Percentiles rank a stretch among this genome's conserved stretches.
Conservation (phyloP, 768 basidiomycete species). For the Termitomyces sp. region DNA sequence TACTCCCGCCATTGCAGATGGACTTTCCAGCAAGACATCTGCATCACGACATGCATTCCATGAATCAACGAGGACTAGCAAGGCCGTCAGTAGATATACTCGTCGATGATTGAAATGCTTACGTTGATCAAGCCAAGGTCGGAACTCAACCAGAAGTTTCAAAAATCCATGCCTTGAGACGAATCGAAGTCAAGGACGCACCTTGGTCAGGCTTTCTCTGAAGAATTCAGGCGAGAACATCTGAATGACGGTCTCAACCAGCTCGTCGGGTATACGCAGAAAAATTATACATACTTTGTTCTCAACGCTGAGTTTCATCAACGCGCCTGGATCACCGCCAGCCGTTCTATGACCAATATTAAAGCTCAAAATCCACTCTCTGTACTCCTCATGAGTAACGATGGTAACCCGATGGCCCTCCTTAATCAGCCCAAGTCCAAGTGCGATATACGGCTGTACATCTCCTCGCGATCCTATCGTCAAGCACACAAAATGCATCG, state of each 20-base stretch:
- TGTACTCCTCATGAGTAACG: conserved; percentile 52
- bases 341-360: conserved; percentile 55
- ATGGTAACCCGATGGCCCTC: conserved; percentile 50
- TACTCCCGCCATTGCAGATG: conserved; percentile 65
- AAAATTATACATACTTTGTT: conserved; percentile 23
- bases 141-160: conserved; percentile 33
- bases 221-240: conserved; percentile 75
- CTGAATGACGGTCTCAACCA: conserved; percentile 19
- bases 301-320: conserved; percentile 58
- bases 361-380: conserved; percentile 52
- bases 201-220: conserved; percentile 52
- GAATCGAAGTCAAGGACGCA: conserved; percentile 18
- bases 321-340: conserved; percentile 62
- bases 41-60: conserved; percentile 62
- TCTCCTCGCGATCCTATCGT: conserved; percentile 65
- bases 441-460: conserved; percentile 58
- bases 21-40: conserved; percentile 61
- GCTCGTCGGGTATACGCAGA: background rate
- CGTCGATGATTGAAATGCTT: conserved; percentile 15
- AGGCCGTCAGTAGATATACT: background rate
- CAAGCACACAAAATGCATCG: conserved; percentile 54
- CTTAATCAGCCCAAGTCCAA: conserved; percentile 41
- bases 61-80: conserved; percentile 49
- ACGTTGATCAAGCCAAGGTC: conserved; percentile 63
- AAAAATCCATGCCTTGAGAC: background rate